phyloP scores from a whole-genome alignment of 1,139 yeast genomes.

The Yamadazyma dendronema region DNA sequence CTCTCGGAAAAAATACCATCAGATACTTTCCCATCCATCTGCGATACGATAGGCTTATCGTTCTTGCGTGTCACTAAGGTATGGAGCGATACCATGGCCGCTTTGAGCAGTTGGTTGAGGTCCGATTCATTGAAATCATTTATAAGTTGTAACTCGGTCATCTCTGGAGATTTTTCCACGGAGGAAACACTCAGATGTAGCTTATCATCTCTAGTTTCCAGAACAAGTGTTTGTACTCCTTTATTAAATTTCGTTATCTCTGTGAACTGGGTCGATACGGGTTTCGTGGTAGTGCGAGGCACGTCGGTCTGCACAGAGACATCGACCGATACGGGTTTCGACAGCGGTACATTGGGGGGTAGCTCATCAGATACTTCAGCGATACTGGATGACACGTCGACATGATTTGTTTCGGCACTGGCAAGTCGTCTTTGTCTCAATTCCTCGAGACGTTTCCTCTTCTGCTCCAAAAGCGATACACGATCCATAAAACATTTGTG shows the following conservation, averaged over 20 bases:
- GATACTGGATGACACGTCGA: too few relatives aligned
- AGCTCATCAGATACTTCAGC: neutral
- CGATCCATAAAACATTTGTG: slow-evolving; percentile 28
- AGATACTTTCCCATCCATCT: neutral
- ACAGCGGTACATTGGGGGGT: too few relatives aligned
- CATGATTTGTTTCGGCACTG: slow-evolving; percentile 5
- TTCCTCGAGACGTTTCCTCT: slow-evolving; percentile 42
- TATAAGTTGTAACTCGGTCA: too few relatives aligned
- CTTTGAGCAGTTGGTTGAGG: slow-evolving; percentile 11
- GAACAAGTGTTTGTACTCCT: neutral
- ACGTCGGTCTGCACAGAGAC: slow-evolving; percentile 17
- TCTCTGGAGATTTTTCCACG: neutral
- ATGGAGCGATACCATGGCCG: slow-evolving; percentile 9
- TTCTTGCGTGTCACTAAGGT: slow-evolving; percentile 4
- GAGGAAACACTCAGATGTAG: neutral
- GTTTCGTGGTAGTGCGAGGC: neutral
- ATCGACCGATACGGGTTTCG: slow-evolving; percentile 17
- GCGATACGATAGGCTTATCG: neutral
- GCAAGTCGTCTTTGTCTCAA: slow-evolving; percentile 33
- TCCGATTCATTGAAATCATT: slow-evolving; percentile 7
- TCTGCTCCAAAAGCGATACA: slow-evolving; percentile 39
- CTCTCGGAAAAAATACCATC: neutral
- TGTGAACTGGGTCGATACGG: neutral
- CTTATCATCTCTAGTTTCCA: too few relatives aligned
- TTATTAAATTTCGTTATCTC: neutral